Conservation (phyloP, 1,284 basidiomycete species). For the Phylloporus sp. region DNA sequence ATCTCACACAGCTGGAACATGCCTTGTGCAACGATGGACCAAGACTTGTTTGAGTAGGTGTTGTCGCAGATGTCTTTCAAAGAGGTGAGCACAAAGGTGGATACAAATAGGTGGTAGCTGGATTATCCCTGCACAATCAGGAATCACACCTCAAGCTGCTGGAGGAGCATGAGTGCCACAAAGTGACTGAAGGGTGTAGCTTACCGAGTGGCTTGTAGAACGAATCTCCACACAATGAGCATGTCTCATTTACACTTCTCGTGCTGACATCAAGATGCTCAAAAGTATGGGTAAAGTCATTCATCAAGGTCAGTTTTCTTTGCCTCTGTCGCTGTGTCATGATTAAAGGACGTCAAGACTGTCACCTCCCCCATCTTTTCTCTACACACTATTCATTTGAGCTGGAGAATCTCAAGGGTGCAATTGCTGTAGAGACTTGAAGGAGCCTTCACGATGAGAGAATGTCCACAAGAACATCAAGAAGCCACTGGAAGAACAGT, state of each 20-base stretch:
- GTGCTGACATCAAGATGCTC: conserved; percentile 46
- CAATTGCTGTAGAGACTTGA: conserved; percentile 89
- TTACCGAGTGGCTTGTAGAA: conserved; percentile 41
- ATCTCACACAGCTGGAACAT: too few species aligned
- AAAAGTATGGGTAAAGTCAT: conserved; percentile 86
- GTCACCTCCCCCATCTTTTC: conserved; percentile 97
- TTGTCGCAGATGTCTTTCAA: too few species aligned
- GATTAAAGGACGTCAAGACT: conserved; percentile 53
- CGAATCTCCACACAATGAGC: conserved; percentile 18
- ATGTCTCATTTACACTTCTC: conserved; percentile 25
- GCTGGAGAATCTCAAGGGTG: conserved; percentile 90
- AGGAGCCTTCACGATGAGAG: conserved; percentile 92
- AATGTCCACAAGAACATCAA: conserved; percentile 95
- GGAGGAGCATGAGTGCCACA: too few species aligned
- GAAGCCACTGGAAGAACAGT: conserved; percentile 93
- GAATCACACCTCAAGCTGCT: too few species aligned
- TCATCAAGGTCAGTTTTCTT: conserved; percentile 85
- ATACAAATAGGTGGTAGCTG: too few species aligned
- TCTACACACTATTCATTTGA: conserved; percentile 97
- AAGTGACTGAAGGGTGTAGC: background rate
- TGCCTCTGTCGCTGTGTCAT: background rate
- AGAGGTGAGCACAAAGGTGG: too few species aligned
- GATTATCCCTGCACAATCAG: too few species aligned
- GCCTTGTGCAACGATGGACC: too few species aligned
- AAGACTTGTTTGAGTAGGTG: too few species aligned